Evolutionary conservation across 805 yeast genomes (phyloP).

Genomic region (Kodamaea nitidulidarum): DNA sequence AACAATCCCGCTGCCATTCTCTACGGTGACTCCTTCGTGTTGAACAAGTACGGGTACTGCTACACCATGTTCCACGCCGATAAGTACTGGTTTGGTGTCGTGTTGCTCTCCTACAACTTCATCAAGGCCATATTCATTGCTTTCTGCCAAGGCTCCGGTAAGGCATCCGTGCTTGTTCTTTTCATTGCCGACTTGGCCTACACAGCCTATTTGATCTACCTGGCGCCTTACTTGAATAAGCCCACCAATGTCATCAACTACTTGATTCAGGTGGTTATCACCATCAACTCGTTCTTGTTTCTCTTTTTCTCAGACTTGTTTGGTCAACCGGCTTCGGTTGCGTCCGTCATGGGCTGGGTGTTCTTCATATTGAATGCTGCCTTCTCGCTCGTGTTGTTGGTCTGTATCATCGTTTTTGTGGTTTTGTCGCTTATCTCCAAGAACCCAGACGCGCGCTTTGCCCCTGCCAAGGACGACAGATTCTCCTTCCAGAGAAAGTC

Average conservation of each 20-base stretch:
- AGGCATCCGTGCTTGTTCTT: constrained; percentile 71
- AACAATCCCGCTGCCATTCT: constrained; percentile 84
- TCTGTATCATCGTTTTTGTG: constrained; percentile 66
- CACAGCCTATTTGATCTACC: constrained; percentile 57
- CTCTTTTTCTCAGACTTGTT: constrained; percentile 81
- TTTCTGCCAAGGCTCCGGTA: constrained; percentile 76
- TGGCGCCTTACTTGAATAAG: constrained; percentile 74
- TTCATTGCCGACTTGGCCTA: constrained; percentile 74
- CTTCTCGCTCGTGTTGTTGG: constrained; percentile 68
- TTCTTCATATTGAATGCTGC: constrained; percentile 89
- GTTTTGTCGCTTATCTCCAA: constrained; percentile 63
- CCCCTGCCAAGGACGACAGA: constrained; percentile 89
- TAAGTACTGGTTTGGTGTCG: constrained; percentile 79
- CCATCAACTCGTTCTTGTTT: constrained; percentile 79
- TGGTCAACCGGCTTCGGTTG: constrained; percentile 73
- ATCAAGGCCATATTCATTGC: constrained; percentile 71
- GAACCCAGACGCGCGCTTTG: constrained; percentile 85
- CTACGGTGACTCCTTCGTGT: constrained; percentile 69
- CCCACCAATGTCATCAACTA: constrained; percentile 78
- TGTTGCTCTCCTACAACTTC: constrained; percentile 56
- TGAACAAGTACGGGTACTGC: constrained; percentile 81
- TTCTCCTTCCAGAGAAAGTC: constrained; percentile 69
- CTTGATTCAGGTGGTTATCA: constrained; percentile 64
- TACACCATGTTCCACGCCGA: constrained; percentile 84
- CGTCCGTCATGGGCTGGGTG: constrained; percentile 87